Conservation (phyloP, 805 yeast species). For the Pichia phayaonensis region DNA sequence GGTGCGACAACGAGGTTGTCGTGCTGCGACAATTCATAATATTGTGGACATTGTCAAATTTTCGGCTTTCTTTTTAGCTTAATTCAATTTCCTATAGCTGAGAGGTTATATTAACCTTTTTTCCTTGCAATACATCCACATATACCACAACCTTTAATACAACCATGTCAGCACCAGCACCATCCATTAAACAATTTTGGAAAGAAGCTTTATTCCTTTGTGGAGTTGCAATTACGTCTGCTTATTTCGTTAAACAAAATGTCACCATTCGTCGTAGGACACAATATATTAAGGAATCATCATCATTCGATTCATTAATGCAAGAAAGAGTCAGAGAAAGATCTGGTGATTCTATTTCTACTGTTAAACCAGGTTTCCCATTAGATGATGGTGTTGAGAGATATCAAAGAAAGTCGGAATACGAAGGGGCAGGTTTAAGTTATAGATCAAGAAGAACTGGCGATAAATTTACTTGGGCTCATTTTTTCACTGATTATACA, state of each 20-base stretch:
- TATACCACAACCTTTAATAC: too few relatives aligned
- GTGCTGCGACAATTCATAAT: neutral
- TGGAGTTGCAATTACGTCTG: slow-evolving; percentile 26
- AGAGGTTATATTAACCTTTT: too few relatives aligned
- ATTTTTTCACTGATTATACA: slow-evolving; percentile 13
- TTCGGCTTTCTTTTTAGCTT: neutral
- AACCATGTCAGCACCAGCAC: slow-evolving; percentile 13
- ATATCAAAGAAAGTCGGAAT: slow-evolving; percentile 48
- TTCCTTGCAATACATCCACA: neutral
- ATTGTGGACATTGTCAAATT: neutral
- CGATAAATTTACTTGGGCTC: slow-evolving; percentile 24
- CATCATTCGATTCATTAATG: slow-evolving; percentile 26
- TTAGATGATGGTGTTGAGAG: slow-evolving; percentile 30
- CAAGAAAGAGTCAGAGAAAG: slow-evolving; percentile 15
- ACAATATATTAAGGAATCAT: slow-evolving; percentile 30
- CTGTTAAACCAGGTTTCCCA: slow-evolving; percentile 30
- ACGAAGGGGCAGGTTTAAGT: slow-evolving; percentile 61
- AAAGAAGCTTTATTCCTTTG: slow-evolving; percentile 25
- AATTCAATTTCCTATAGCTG: too few relatives aligned
- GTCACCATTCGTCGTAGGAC: slow-evolving; percentile 28
- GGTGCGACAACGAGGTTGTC: neutral
- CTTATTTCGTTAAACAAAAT: slow-evolving; percentile 29
- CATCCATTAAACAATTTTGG: slow-evolving; percentile 25
- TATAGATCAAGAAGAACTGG: slow-evolving; percentile 39
- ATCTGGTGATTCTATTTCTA: slow-evolving; percentile 19